phyloP scores from a whole-genome alignment of 169 alveolate genomes.

The Perkinsus chesapeaki region DNA sequence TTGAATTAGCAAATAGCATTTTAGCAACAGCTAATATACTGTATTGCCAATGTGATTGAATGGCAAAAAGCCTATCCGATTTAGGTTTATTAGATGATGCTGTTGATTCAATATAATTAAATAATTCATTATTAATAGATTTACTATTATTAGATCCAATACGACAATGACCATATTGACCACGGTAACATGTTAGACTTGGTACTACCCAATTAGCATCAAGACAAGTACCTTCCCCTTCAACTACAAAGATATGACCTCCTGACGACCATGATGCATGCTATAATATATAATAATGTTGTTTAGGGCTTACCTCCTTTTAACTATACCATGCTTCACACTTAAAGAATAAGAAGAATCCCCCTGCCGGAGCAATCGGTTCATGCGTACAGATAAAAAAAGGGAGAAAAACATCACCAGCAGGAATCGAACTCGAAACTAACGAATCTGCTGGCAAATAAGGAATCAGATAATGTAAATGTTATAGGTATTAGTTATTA shows the following conservation, averaged over 20 bases:
- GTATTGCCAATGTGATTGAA: background rate
- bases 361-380: too few relatives aligned
- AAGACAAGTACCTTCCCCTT: background rate
- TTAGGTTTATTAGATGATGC: background rate
- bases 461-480: too few relatives aligned
- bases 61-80: background rate
- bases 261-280: background rate
- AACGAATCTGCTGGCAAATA: too few relatives aligned
- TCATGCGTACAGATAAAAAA: too few relatives aligned
- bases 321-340: background rate
- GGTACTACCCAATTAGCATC: background rate
- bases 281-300: too few relatives aligned
- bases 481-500: too few relatives aligned
- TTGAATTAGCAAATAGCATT: background rate
- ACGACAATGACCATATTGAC: background rate
- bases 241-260: background rate
- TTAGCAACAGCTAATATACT: background rate
- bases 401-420: too few relatives aligned
- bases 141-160: background rate
- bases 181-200: background rate
- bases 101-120: background rate
- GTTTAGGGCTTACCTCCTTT: background rate
- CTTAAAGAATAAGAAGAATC: too few relatives aligned
- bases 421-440: too few relatives aligned
- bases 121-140: background rate